Evolutionary conservation across 2,329 filamentous ascomycete genomes (phyloP), one percentile per base, ranked within the genome.

Genomic region (Coniella vitis): DNA sequence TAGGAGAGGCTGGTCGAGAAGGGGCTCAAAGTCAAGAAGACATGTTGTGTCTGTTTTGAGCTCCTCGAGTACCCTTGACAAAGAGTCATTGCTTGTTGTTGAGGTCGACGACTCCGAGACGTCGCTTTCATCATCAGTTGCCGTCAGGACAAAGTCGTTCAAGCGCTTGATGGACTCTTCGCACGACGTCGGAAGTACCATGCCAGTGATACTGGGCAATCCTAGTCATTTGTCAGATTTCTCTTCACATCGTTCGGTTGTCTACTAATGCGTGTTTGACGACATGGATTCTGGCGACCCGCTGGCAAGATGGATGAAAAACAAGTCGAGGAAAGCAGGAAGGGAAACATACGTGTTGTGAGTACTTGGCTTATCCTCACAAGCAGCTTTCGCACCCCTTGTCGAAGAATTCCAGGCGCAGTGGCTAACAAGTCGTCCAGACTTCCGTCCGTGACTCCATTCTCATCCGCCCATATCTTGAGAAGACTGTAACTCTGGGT

Each of bases 11-110:
- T 21, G 25, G 38, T 29, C n/a, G 3, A 51, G 34, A 21, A 51
- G 48, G 8, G 38, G 38, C 13, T 51, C 48, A 7, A 47, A 22
- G n/a, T 51, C 48, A 3, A 42, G 7, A 4, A 51, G 48, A 19
- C 43, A 51, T 2, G 32, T 47, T 4, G 44, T 51, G 19, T 51
- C 48, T 4, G 20, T 36, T 34, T 34, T 29, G 34, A 51, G 35
- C n/a, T 51, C 44, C 14, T 51, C 38, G 4, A 51, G 17, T 4
- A 38, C n/a, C 7, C 21, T 38, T 3, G 19, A 16, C 2, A 48
- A 4, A 12, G 46, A 38, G 31, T 34, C 22, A n/a, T 1, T 1
- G 13, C 39, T 48, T 4, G 20, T 38, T n/a, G 17, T 19, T 16
- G 46, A 43, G 4, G 34, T 32, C 16, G 46, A 48, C 2, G 39